Evolutionary conservation across 2,329 filamentous ascomycete genomes (phyloP).

Genomic region (Cladorrhinum sp.): DNA sequence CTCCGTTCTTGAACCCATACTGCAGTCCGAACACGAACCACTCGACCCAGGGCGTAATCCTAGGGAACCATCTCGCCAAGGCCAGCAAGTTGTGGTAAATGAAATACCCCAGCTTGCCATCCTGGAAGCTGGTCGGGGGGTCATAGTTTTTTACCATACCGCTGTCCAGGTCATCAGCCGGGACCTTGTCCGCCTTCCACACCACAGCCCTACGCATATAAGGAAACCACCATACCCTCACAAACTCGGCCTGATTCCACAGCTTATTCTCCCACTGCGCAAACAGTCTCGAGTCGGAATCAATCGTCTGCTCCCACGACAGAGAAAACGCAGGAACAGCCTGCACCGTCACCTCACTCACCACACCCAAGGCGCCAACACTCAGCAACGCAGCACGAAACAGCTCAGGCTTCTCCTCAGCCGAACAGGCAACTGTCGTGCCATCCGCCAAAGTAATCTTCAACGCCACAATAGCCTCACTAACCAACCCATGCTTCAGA

Average conservation of each 20-base stretch:
- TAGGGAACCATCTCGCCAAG: slow-evolving; percentile 71
- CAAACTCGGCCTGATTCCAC: slow-evolving; percentile 84
- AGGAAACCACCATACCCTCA: slow-evolving; percentile 96
- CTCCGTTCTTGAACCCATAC: slow-evolving; percentile 71
- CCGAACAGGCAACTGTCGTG: slow-evolving; percentile 65
- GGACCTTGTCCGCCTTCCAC: slow-evolving; percentile 68
- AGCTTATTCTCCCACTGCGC: slow-evolving; percentile 68
- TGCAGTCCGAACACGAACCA: slow-evolving; percentile 98
- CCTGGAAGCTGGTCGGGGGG: slow-evolving; percentile 73
- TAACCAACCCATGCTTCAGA: slow-evolving; percentile 77
- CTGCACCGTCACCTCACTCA: slow-evolving; percentile 83
- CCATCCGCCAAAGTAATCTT: slow-evolving; percentile 82
- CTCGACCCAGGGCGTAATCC: slow-evolving; percentile 81
- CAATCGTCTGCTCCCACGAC: slow-evolving; percentile 78
- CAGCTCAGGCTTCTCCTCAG: slow-evolving; percentile 66
- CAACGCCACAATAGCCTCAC: slow-evolving; percentile 70
- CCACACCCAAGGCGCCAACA: slow-evolving; percentile 84
- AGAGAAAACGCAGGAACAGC: slow-evolving; percentile 80
- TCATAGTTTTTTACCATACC: slow-evolving; percentile 38
- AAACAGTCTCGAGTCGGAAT: slow-evolving; percentile 66
- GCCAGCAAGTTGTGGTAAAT: slow-evolving; percentile 90
- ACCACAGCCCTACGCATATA: slow-evolving; percentile 85
- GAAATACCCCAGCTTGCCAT: slow-evolving; percentile 76
- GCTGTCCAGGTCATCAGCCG: slow-evolving; percentile 44
- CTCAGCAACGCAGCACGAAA: slow-evolving; percentile 87